Evolutionary conservation across 2,329 filamentous ascomycete genomes (phyloP).

Genomic region (Phaeosphaeria sp.): DNA sequence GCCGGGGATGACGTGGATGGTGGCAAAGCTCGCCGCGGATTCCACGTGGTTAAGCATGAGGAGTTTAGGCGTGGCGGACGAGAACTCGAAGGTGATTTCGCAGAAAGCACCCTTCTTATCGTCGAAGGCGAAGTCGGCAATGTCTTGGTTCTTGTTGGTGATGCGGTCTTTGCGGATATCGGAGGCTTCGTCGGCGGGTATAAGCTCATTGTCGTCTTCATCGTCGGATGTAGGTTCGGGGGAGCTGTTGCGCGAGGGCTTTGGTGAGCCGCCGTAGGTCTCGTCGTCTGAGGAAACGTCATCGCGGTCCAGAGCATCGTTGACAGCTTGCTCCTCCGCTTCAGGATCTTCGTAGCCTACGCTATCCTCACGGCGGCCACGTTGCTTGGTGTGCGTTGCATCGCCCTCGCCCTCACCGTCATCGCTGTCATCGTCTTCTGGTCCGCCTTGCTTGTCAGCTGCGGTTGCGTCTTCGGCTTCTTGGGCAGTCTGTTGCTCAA

Average conservation of each 20-base stretch:
- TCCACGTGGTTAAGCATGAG: constrained; percentile 93
- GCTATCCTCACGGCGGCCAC: constrained; percentile 77
- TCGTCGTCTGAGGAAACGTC: constrained; percentile 61
- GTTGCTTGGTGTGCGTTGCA: constrained; percentile 73
- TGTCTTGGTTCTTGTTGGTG: constrained; percentile 61
- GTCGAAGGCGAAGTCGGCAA: constrained; percentile 82
- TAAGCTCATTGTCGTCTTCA: constrained; percentile 28
- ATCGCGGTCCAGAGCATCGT: constrained; percentile 66
- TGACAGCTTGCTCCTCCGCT: constrained; percentile 83
- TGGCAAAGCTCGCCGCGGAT: constrained; percentile 74
- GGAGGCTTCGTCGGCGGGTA: constrained; percentile 38
- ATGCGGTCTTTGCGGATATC: constrained; percentile 44
- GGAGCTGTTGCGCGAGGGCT: constrained; percentile 43
- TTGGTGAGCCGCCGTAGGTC: constrained; percentile 55
- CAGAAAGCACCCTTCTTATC: constrained; percentile 75
- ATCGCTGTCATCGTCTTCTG: constrained; percentile 78
- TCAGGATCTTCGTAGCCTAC: constrained; percentile 93
- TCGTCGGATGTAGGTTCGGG: constrained; percentile 39
- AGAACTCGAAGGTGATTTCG: constrained; percentile 82
- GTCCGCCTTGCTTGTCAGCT: constrained; percentile 55
- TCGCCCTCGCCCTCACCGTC: constrained; percentile 62
- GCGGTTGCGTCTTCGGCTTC: constrained; percentile 39
- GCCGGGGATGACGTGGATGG: constrained; percentile 85
- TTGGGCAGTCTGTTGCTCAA: constrained; percentile 58
- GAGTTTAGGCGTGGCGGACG: constrained; percentile 81